Percentiles rank a stretch among this genome's conserved stretches.
Evolutionary conservation across 129 eudicot genomes (phyloP).

Genomic region (Glebionis coronaria): DNA sequence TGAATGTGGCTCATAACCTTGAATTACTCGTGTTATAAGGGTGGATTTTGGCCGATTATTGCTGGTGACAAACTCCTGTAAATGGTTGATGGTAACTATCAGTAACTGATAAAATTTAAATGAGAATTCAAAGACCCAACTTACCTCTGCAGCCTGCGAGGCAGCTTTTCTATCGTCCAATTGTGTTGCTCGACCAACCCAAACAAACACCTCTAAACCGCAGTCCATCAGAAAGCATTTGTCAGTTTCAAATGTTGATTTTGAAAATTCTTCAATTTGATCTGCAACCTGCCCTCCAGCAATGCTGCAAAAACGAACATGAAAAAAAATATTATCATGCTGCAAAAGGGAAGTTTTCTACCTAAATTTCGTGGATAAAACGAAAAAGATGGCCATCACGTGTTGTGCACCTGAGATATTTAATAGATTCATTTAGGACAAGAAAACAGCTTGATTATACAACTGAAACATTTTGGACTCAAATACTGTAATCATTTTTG

Average conservation of each 20-base stretch:
- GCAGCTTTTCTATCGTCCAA: constrained; percentile 93
- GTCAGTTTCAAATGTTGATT: constrained; percentile 74
- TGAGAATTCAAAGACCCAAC: background rate
- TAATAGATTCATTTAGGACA: no score
- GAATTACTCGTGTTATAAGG: constrained; percentile 77
- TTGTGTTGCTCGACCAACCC: constrained; percentile 96
- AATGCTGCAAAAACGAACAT: constrained; percentile 52
- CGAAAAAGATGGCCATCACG: no score
- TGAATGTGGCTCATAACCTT: constrained; percentile 90
- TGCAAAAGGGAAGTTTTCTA: background rate
- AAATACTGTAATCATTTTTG: no score
- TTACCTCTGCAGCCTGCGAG: constrained; percentile 79
- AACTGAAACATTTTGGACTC: no score
- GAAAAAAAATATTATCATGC: background rate
- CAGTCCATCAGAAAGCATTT: constrained; percentile 89
- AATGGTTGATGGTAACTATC: constrained; percentile 17
- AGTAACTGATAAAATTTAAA: constrained; percentile 6
- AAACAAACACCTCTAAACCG: constrained; percentile 84
- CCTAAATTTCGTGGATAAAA: background rate
- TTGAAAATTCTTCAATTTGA: constrained; percentile 73
- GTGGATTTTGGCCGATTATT: constrained; percentile 92
- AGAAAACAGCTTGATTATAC: no score
- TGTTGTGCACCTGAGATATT: no score
- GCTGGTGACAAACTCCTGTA: constrained; percentile 71
- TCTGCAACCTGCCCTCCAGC: constrained; percentile 55